phyloP scores from a whole-genome alignment of 371 early-diverging fungal genomes.

The Apophysomyces ossiformis region DNA sequence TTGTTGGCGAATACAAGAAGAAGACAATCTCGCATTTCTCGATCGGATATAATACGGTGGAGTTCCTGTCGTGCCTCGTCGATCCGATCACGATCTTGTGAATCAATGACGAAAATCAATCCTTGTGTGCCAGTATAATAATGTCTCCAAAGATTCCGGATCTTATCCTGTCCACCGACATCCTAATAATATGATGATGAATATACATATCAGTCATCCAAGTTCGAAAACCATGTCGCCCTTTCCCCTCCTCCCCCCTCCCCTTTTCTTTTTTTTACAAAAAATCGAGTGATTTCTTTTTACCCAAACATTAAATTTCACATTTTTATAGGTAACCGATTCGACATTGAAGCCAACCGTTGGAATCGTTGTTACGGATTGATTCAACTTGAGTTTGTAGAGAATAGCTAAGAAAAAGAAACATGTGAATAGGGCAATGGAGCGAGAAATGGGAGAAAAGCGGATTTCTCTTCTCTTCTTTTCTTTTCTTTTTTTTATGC shows the following conservation, averaged over 20 bases:
- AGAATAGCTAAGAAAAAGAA: constrained; percentile 65
- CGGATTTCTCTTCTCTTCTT: too few relatives aligned
- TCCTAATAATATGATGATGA: constrained; percentile 56
- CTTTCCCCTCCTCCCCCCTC: background rate
- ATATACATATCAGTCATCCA: too few relatives aligned
- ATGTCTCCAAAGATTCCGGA: constrained; percentile 88
- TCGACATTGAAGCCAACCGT: constrained; percentile 92
- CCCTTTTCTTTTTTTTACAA: constrained; percentile 4
- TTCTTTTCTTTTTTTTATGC: background rate
- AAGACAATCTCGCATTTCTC: constrained; percentile 84
- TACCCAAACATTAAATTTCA: constrained; percentile 87
- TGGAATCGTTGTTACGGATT: constrained; percentile 87
- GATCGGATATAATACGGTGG: constrained; percentile 79
- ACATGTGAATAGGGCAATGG: background rate
- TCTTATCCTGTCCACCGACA: constrained; percentile 92
- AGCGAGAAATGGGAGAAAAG: background rate
- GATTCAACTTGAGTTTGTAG: constrained; percentile 86
- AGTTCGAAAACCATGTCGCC: background rate
- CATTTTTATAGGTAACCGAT: constrained; percentile 88
- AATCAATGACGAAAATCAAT: constrained; percentile 87
- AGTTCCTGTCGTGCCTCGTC: constrained; percentile 85
- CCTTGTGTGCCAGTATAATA: constrained; percentile 90
- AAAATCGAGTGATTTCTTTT: constrained; percentile 16
- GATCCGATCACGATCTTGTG: constrained; percentile 83
- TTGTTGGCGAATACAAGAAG: constrained; percentile 88